Evolutionary conservation across 2,329 filamentous ascomycete genomes (phyloP).

Genomic region (Alternaria panax): DNA sequence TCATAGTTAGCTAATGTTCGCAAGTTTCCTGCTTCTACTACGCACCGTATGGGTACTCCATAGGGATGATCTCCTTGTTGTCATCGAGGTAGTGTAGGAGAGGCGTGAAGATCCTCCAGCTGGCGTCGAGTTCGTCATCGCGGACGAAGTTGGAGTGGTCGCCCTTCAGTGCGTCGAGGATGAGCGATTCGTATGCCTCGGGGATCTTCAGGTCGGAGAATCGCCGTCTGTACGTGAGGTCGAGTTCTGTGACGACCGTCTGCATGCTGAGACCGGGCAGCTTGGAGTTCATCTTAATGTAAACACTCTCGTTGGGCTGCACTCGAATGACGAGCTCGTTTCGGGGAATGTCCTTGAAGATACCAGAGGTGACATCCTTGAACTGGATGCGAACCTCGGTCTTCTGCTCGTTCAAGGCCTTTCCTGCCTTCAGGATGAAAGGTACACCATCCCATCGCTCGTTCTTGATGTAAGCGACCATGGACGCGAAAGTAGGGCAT

Average conservation of each 20-base stretch:
- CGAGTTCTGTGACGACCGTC: slow-evolving; percentile 97
- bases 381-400: slow-evolving; percentile 99
- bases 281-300: slow-evolving; percentile 99
- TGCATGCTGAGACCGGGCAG: slow-evolving; percentile 98
- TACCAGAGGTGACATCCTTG: slow-evolving; percentile 98
- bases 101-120: slow-evolving; percentile 98
- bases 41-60: slow-evolving; percentile 99
- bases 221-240: slow-evolving; percentile 95
- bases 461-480: slow-evolving; percentile 99
- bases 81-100: slow-evolving; percentile 97
- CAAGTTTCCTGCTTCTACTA: slow-evolving; percentile 1
- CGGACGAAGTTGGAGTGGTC: slow-evolving; percentile 94
- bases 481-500: slow-evolving; percentile 96
- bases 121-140: slow-evolving; percentile 82
- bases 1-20: slow-evolving; percentile 27
- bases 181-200: slow-evolving; percentile 97
- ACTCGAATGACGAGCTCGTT: slow-evolving; percentile 99
- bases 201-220: slow-evolving; percentile 99
- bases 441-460: slow-evolving; percentile 99
- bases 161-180: slow-evolving; percentile 96
- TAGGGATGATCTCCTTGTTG: slow-evolving; percentile 98
- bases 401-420: slow-evolving; percentile 99
- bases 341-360: slow-evolving; percentile 99
- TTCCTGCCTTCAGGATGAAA: slow-evolving; percentile 99
- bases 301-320: slow-evolving; percentile 98